phyloP scores from a whole-genome alignment of 306 rosid species.

The Canavalia ensiformis region DNA sequence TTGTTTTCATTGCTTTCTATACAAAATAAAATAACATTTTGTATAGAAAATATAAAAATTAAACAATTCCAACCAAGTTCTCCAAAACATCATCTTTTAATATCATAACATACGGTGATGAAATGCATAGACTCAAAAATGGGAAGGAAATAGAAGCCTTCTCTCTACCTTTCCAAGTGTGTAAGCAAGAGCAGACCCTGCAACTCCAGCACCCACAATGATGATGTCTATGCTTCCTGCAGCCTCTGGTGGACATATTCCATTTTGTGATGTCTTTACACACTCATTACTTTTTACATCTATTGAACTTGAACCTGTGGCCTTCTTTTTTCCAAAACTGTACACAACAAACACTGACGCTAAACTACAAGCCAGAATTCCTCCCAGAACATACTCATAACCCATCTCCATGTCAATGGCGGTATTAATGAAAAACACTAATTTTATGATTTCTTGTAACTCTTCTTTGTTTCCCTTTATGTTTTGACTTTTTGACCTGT shows the following conservation, averaged over 20 bases:
- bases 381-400: constrained; percentile 55
- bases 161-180: constrained; percentile 71
- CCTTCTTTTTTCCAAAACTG: constrained; percentile 53
- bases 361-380: constrained; percentile 54
- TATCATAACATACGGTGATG: background rate
- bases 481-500: background rate
- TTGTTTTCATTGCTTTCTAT: too few relatives aligned
- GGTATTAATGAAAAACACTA: background rate
- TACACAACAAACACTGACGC: constrained; percentile 54
- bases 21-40: too few relatives aligned
- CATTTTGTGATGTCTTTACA: constrained; percentile 48
- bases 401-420: constrained; percentile 52
- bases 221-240: constrained; percentile 44
- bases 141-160: background rate
- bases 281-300: constrained; percentile 37
- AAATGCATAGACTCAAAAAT: background rate
- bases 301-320: constrained; percentile 49
- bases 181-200: constrained; percentile 63
- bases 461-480: constrained; percentile 10
- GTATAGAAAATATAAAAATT: too few relatives aligned
- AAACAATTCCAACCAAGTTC: too few relatives aligned
- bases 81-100: too few relatives aligned
- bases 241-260: constrained; percentile 36
- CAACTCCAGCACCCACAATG: constrained; percentile 67
- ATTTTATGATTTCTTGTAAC: constrained; percentile 15